A percentile compares a stretch with the other conserved stretches of the same genome.
Conservation (phyloP, 2,329 filamentous ascomycete genomes). For the Elsinoe arachidis region DNA sequence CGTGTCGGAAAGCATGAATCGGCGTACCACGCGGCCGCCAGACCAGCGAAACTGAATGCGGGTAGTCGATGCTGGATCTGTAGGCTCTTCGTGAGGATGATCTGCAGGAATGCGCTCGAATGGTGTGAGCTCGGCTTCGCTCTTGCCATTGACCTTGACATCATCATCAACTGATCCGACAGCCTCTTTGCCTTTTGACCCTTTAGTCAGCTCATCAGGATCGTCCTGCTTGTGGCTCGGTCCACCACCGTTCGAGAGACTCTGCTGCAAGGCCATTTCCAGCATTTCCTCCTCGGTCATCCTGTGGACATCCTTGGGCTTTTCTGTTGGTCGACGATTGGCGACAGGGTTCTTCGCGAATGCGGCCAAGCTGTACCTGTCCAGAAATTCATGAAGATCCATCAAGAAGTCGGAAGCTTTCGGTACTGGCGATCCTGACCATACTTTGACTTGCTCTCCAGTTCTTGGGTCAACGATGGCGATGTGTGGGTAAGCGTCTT, state of each 20-base stretch:
- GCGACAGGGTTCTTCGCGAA: conserved; percentile 91
- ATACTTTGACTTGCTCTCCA: conserved; percentile 93
- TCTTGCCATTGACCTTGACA: conserved; percentile 20
- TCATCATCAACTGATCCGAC: conserved; percentile 29
- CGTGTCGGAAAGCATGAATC: conserved; percentile 68
- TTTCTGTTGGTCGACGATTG: conserved; percentile 57
- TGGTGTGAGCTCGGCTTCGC: conserved; percentile 31
- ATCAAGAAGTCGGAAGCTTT: conserved; percentile 73
- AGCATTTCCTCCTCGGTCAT: conserved; percentile 98
- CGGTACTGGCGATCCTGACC: conserved; percentile 77
- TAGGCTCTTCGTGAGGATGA: conserved; percentile 69
- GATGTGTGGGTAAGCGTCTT: conserved; percentile 91
- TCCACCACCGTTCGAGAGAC: conserved; percentile 52
- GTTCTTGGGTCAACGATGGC: conserved; percentile 92
- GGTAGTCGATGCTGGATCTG: conserved; percentile 63
- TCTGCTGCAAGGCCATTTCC: conserved; percentile 86
- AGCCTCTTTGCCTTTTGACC: conserved; percentile 44
- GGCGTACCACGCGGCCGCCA: conserved; percentile 72
- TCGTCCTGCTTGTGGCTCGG: conserved; percentile 55
- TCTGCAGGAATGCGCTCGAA: conserved; percentile 67
- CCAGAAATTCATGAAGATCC: conserved; percentile 91
- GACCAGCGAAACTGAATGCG: conserved; percentile 89
- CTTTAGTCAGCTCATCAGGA: conserved; percentile 78
- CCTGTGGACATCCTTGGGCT: conserved; percentile 64
- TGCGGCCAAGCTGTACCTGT: conserved; percentile 81